Percentiles rank a stretch among this genome's conserved stretches.
phyloP scores from a whole-genome alignment of 805 yeast genomes.

The Pachysolen tannophilus region DNA sequence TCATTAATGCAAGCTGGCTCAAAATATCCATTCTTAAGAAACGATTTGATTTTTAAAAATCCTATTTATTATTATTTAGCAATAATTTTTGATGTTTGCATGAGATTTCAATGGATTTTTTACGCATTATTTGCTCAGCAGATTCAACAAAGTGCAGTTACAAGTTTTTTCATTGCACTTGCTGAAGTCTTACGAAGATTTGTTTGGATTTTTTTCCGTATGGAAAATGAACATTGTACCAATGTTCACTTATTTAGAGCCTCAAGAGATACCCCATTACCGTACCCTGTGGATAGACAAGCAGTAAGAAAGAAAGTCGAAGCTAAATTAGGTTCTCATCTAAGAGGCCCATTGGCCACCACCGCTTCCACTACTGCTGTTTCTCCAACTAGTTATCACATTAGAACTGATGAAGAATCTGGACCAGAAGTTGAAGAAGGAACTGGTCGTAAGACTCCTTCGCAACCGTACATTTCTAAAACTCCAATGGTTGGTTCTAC shows the following conservation, averaged over 20 bases:
- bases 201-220: conserved; percentile 85
- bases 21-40: conserved; percentile 52
- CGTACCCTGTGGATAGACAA: conserved; percentile 46
- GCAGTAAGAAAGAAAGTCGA: conserved; percentile 20
- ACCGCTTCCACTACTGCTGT: not conserved
- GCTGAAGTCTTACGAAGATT: conserved; percentile 81
- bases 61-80: conserved; percentile 67
- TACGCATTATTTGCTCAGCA: conserved; percentile 72
- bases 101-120: conserved; percentile 89
- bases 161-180: conserved; percentile 75
- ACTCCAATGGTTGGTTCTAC: not conserved
- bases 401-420: conserved; percentile 12
- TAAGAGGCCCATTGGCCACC: too few species aligned
- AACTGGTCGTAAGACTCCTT: not conserved
- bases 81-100: conserved; percentile 59
- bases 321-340: not conserved
- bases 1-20: conserved; percentile 68
- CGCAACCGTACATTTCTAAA: conserved; percentile 3
- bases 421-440: conserved; percentile 10
- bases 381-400: conserved; percentile 1
- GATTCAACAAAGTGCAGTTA: conserved; percentile 80
- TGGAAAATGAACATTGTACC: conserved; percentile 94
- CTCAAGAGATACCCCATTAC: conserved; percentile 78
- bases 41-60: conserved; percentile 55
- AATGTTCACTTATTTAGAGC: conserved; percentile 83